These are phyloP conservation scores for Fusarium sp. DNA, from an alignment of 2,329 filamentous ascomycete species.

Conservation along the genomic window DNA sequence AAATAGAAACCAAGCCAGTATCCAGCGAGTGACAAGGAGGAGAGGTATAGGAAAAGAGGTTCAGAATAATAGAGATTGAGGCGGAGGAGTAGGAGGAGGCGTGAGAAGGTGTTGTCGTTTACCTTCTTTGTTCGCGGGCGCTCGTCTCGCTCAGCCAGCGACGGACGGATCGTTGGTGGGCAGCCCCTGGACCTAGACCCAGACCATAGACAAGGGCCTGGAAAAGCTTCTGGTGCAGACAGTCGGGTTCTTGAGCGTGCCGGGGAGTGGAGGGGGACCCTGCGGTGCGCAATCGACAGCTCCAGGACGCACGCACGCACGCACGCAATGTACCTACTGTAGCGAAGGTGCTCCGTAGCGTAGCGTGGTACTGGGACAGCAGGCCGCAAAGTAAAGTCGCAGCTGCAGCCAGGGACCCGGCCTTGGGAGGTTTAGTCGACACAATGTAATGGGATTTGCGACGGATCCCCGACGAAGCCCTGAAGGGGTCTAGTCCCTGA, in stretches of 20 bases:
- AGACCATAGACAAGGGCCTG: slow-evolving; percentile 14
- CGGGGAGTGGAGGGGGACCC: slow-evolving; percentile 15
- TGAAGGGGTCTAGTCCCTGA: slow-evolving; percentile 36
- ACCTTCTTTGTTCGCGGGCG: slow-evolving; percentile 31
- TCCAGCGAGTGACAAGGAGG: slow-evolving; percentile 25
- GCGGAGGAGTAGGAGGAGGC: slow-evolving; percentile 19
- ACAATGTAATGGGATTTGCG: slow-evolving; percentile 41
- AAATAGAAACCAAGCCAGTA: slow-evolving; percentile 26
- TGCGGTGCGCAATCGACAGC: slow-evolving; percentile 28
- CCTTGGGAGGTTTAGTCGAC: slow-evolving; percentile 10
- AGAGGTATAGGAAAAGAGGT: slow-evolving; percentile 21
- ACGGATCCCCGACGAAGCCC: slow-evolving; percentile 32
- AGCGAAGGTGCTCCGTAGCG: slow-evolving; percentile 7
- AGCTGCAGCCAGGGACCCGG: slow-evolving; percentile 11
- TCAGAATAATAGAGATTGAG: slow-evolving; percentile 17
- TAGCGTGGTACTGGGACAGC: slow-evolving; percentile 1
- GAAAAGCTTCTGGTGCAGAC: slow-evolving; percentile 34
- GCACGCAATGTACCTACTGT: slow-evolving; percentile 1
- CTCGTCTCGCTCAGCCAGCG: slow-evolving; percentile 35
- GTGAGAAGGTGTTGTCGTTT: slow-evolving; percentile 38
- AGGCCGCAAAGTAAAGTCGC: slow-evolving; percentile 20
- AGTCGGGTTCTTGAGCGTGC: not conserved
- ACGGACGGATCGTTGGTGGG: slow-evolving; percentile 28
- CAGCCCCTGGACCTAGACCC: slow-evolving; percentile 42
- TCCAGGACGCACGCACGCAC: not conserved